phyloP scores from a whole-genome alignment of 2,329 filamentous ascomycete species.

The Talaromyces verruculosus region DNA sequence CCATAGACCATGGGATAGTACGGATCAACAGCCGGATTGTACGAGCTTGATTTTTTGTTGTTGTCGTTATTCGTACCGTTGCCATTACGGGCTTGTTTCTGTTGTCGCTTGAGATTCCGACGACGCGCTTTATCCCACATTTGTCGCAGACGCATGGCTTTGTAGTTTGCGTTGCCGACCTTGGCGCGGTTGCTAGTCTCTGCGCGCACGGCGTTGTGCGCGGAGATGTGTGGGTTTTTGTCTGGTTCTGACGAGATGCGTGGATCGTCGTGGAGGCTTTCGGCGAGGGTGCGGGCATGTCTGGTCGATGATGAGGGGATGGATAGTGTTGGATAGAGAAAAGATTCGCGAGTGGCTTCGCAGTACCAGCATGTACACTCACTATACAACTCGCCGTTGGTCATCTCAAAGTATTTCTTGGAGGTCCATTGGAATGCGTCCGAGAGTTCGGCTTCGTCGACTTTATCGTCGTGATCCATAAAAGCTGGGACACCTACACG shows the following conservation, averaged over 20 bases:
- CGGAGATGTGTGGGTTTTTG: slow-evolving; percentile 68
- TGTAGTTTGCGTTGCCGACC: slow-evolving; percentile 27
- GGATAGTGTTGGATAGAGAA: slow-evolving; percentile 48
- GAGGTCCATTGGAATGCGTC: slow-evolving; percentile 70
- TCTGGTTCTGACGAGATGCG: slow-evolving; percentile 51
- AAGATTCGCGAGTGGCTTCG: slow-evolving; percentile 64
- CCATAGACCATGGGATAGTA: slow-evolving; percentile 46
- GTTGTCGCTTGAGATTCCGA: slow-evolving; percentile 33
- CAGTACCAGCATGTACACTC: slow-evolving; percentile 85
- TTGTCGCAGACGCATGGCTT: slow-evolving; percentile 50
- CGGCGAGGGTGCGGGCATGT: slow-evolving; percentile 54
- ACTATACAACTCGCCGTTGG: slow-evolving; percentile 64
- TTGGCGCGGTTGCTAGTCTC: slow-evolving; percentile 22
- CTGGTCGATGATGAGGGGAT: slow-evolving; percentile 43
- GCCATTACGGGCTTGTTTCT: slow-evolving; percentile 2
- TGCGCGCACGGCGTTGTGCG: slow-evolving; percentile 65
- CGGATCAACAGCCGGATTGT: slow-evolving; percentile 26
- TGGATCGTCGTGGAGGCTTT: slow-evolving; percentile 42
- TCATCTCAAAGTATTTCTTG: slow-evolving; percentile 66
- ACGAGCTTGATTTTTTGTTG: slow-evolving; percentile 33
- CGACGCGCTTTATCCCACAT: slow-evolving; percentile 53
- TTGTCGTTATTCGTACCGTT: slow-evolving; percentile 2
- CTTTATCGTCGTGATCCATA: slow-evolving; percentile 82
- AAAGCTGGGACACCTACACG: slow-evolving; percentile 49
- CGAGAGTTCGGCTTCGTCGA: slow-evolving; percentile 66